Base-by-base conservation (phyloP, 1,284 basidiomycete species). In the Anthracocystis panici-leucophaei region DNA sequence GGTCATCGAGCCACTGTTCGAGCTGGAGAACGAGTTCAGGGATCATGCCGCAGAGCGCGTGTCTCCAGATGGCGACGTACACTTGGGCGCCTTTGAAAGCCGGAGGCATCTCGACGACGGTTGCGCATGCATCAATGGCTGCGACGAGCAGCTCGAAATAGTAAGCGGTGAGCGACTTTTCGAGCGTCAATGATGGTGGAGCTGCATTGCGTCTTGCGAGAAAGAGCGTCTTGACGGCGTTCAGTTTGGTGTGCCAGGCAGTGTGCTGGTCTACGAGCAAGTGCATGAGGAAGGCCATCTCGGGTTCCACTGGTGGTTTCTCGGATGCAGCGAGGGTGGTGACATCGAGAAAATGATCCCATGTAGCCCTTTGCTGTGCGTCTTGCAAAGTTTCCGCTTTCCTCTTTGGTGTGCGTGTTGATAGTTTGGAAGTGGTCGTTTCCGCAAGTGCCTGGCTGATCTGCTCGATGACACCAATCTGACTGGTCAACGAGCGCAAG, bases 1-100 rank as follows among this genome's bases (percentile, higher is more conserved):
- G 33, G 1, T 41, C 67, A 44, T 76, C 74, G 9, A 76, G 60
- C 74, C 74, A 76, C 58, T 72, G 74, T 44, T 76, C 74, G 42
- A 76, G 57, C 56, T 76, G 74, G 3, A 71, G 54, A 6, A 76
- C 61, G 11, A 72, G 25, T 42, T 72, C 75, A 9, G 75, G 75
- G 7, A 77, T 41, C 62, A 73, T 57, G 6, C 75, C 75, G 45
- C 75, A 77, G 16, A 77, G 35, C 5, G 63, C 70, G 29, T 73
- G 63, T 16, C 75, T 49, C 75, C 75, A 77, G n/a, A 77, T 54
- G 16, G 63, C 31, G 14, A 66, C 56, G 21, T 72, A 77, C 12
- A 58, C 59, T 42, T 61, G 52, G 8, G 69, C 69, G 6, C 70
- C 75, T 25, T 69, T 66, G 65, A 66, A 55, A 0, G 63, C 50